phyloP scores from a whole-genome alignment of 371 early-diverging fungal genomes.

The Circinella minor region DNA sequence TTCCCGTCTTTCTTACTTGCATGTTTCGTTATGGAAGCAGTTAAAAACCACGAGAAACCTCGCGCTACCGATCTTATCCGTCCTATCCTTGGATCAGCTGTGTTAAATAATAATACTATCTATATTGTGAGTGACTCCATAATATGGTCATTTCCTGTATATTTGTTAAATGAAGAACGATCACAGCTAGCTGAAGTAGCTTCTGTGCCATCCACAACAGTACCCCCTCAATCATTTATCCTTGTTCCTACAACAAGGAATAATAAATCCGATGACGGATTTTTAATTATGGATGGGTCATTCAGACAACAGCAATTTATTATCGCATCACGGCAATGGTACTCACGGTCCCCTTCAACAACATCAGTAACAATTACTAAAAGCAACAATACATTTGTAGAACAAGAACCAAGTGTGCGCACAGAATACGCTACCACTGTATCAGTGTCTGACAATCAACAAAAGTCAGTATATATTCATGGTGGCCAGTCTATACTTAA shows the following conservation, averaged over 20 bases:
- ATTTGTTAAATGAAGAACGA: slow-evolving; percentile 1
- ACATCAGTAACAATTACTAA: too few species aligned
- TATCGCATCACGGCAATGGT: neutral
- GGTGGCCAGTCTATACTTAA: slow-evolving; percentile 7
- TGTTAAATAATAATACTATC: slow-evolving; percentile 8
- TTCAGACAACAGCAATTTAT: neutral
- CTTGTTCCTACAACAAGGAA: too few species aligned
- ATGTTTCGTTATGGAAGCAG: neutral
- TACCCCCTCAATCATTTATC: too few species aligned
- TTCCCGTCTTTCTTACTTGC: slow-evolving; percentile 7
- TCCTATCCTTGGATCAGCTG: neutral
- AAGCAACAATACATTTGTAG: neutral
- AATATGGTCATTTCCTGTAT: slow-evolving; percentile 12
- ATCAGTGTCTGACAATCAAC: neutral
- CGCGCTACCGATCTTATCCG: slow-evolving; percentile 2
- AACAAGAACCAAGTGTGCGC: neutral
- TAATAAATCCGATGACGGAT: neutral
- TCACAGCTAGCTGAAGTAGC: neutral
- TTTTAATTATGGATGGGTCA: neutral
- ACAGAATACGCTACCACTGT: neutral
- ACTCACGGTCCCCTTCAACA: too few species aligned
- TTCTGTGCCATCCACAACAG: neutral
- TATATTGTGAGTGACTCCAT: slow-evolving; percentile 9
- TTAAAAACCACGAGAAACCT: neutral
- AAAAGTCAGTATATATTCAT: neutral